Evolutionary conservation across 2,329 filamentous ascomycete genomes (phyloP).

Genomic region (Nothomitra cinnamomea): DNA sequence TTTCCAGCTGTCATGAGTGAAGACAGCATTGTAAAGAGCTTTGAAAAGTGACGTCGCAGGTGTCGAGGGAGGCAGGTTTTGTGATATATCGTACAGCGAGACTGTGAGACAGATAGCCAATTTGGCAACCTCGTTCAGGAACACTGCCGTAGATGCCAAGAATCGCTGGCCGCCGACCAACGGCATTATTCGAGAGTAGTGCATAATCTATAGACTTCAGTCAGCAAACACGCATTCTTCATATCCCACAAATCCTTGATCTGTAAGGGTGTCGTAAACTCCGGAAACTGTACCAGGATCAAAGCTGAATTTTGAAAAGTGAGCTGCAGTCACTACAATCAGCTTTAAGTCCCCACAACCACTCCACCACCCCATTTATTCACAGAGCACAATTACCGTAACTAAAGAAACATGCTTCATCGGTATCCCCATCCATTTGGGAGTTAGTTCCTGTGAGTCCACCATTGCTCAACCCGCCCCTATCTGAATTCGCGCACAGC

Average conservation of each 20-base stretch:
- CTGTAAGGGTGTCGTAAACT: not conserved
- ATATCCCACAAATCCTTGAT: not conserved
- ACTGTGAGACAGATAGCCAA: slow-evolving; percentile 8
- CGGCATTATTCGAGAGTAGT: slow-evolving; percentile 8
- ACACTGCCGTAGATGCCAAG: slow-evolving; percentile 7
- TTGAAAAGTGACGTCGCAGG: slow-evolving; percentile 5
- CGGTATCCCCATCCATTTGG: slow-evolving; percentile 34
- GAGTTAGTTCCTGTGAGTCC: not conserved
- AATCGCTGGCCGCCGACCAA: slow-evolving; percentile 7
- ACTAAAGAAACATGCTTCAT: slow-evolving; percentile 53
- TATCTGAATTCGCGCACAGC: not conserved
- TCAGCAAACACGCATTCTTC: not conserved
- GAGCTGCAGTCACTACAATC: slow-evolving; percentile 4
- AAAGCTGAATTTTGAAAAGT: slow-evolving; percentile 6
- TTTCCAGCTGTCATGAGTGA: slow-evolving; percentile 15
- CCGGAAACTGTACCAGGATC: slow-evolving; percentile 3
- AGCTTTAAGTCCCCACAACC: not conserved
- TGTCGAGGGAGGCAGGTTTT: slow-evolving; percentile 7
- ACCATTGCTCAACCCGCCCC: slow-evolving; percentile 2
- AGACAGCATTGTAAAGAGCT: slow-evolving; percentile 10
- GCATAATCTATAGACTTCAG: slow-evolving; percentile 4
- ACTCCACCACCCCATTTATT: not conserved
- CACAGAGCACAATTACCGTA: slow-evolving; percentile 32
- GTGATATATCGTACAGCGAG: slow-evolving; percentile 8
- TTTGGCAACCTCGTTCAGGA: slow-evolving; percentile 7